Evolutionary conservation across 805 yeast genomes (phyloP).

Genomic region (Starmerella apicola): DNA sequence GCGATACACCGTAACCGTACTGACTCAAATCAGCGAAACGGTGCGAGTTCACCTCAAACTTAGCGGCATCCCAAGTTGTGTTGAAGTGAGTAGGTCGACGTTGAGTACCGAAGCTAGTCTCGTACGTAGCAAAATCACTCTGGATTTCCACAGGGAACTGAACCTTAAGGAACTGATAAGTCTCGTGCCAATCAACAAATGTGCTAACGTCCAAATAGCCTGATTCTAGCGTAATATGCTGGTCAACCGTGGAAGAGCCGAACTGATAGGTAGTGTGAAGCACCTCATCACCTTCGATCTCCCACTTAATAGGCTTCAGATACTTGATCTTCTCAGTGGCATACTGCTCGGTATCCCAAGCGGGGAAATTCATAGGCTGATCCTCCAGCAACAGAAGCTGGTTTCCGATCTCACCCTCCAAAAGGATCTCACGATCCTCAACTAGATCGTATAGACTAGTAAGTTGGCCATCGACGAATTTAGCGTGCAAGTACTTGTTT

Average conservation of each 20-base stretch:
- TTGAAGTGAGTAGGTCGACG: conserved; percentile 89
- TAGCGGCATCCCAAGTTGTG: conserved; percentile 93
- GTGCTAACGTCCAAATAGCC: conserved; percentile 33
- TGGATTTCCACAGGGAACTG: conserved; percentile 85
- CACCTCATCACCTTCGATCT: conserved; percentile 4
- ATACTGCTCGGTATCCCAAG: conserved; percentile 95
- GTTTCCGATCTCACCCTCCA: conserved; percentile 57
- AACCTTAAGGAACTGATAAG: conserved; percentile 77
- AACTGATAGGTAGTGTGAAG: conserved; percentile 13
- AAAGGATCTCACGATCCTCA: conserved; percentile 51
- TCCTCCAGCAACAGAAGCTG: conserved; percentile 77
- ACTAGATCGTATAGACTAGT: conserved; percentile 51
- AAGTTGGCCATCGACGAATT: conserved; percentile 50
- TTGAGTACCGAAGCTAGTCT: conserved; percentile 87
- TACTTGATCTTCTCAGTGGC: conserved; percentile 61
- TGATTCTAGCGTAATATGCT: conserved; percentile 31
- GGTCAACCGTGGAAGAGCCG: conserved; percentile 12
- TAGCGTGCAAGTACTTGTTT: conserved; percentile 50
- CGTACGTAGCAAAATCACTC: conserved; percentile 70
- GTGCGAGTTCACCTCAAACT: conserved; percentile 90
- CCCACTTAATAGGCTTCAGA: conserved; percentile 24
- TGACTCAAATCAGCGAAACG: conserved; percentile 89
- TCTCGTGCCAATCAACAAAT: conserved; percentile 70
- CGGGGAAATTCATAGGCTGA: conserved; percentile 81
- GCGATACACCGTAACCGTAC: conserved; percentile 70